Base-by-base conservation (phyloP, 768 basidiomycete species). In the Termitomyces sp. region DNA sequence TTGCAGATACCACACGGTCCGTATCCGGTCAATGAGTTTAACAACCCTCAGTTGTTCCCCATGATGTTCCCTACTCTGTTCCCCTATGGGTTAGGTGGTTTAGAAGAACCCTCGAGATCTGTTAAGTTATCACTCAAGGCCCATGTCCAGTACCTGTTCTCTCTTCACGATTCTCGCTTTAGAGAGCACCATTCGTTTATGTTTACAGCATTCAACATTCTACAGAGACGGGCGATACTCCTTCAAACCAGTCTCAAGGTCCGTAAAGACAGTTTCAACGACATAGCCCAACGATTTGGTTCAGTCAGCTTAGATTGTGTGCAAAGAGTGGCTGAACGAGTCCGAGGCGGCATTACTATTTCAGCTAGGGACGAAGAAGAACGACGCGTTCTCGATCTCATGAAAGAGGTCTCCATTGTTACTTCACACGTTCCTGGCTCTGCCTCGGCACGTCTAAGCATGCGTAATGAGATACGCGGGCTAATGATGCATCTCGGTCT, bases 401-500 rank as follows among this genome's bases (percentile, higher is more conserved):
- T 66, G 64, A 32, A 54, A 12, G 46, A 43, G 6, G 41, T 43
- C 11, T 43, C 41, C 3, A 25, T 25, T 6, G 20, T 43, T 5
- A 43, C 41, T 10, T 5, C 23, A 3, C n/a, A 43, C 20, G 41
- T 25, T 20, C 41, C 65, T 12, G 76, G 72, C 0, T 50, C 69
- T 1, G 60, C 71, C 0, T 47, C 70, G 0, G 54, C 65, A 32
- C 16, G 41, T 4, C 20, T 43, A 12, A 35, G 13, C 0, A 70
- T 73, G 65, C 41, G 73, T 3, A 78, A 77, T 66, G 68, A 78
- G 56, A 75, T 77, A 4, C 45, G 67, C 2, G 65, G 53, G 0
- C 16, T 78, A 10, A 76, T 72, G 42, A 64, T 67, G 15, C 57
- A 63, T 0, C 51, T 66, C 9, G 77, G 78, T 0, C 7, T 73